Conservation (phyloP, 805 yeast species). For the Saturnispora hagleri region DNA sequence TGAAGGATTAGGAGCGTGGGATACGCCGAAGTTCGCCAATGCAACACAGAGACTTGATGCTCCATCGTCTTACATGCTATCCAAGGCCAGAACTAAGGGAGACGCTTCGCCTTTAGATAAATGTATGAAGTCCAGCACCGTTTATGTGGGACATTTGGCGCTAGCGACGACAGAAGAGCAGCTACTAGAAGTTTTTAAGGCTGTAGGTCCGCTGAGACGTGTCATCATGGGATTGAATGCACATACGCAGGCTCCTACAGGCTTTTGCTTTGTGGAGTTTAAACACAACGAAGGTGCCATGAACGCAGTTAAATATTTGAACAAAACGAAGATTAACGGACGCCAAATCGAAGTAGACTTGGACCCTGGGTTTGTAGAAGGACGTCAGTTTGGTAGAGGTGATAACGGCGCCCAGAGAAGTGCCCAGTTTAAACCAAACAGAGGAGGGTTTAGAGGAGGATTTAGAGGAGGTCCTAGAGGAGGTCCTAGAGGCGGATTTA, state of each 20-base stretch:
- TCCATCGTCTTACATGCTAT: constrained; percentile 60
- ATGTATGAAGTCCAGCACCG: constrained; percentile 60
- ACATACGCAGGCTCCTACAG: constrained; percentile 87
- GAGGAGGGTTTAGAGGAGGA: constrained; percentile 5
- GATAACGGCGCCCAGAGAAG: constrained; percentile 78
- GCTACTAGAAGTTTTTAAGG: constrained; percentile 75
- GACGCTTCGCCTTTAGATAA: constrained; percentile 47
- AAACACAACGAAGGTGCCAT: constrained; percentile 60
- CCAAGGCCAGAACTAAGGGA: constrained; percentile 44
- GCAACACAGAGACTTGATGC: constrained; percentile 61
- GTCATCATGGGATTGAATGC: constrained; percentile 94
- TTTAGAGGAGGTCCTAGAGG: background rate
- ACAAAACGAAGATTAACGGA: constrained; percentile 78
- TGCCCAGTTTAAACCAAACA: constrained; percentile 14
- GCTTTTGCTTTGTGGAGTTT: constrained; percentile 89
- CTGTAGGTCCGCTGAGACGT: constrained; percentile 68
- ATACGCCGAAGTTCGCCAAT: constrained; percentile 45
- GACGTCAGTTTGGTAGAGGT: constrained; percentile 94
- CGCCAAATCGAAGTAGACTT: constrained; percentile 75
- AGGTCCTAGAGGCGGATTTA: constrained; percentile 4
- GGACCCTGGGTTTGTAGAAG: constrained; percentile 94
- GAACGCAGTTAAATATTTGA: constrained; percentile 72
- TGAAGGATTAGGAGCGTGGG: constrained; percentile 35
- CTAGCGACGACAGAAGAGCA: constrained; percentile 94
- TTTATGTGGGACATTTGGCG: constrained; percentile 86